phyloP scores from a whole-genome alignment of 345 rosid genomes.

The Melaleuca alternifolia region DNA sequence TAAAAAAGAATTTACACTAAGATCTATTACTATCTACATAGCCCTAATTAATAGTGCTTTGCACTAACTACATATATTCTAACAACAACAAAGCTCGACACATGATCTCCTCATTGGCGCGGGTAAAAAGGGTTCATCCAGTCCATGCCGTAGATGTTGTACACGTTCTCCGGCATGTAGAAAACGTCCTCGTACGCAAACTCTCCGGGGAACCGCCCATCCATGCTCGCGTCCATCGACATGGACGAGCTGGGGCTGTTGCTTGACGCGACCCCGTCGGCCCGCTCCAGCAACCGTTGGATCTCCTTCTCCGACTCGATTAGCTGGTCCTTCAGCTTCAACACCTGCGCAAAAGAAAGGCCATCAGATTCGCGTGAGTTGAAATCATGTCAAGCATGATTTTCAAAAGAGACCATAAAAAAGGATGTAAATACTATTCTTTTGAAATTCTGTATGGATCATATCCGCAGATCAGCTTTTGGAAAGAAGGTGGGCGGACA shows the following conservation, averaged over 20 bases:
- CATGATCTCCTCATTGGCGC: not conserved
- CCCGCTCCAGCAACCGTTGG: slow-evolving; percentile 25
- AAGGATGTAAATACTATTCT: too few species aligned
- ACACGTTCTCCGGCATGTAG: slow-evolving; percentile 26
- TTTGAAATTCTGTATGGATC: not conserved
- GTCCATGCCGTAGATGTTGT: slow-evolving; percentile 14
- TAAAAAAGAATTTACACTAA: not conserved
- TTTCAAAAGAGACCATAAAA: too few species aligned
- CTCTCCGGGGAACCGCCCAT: slow-evolving; percentile 22
- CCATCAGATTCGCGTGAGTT: not conserved
- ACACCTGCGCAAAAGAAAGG: slow-evolving; percentile 20
- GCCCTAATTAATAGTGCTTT: not conserved
- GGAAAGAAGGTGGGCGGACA: not conserved
- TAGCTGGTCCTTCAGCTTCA: slow-evolving; percentile 40
- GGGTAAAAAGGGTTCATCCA: not conserved
- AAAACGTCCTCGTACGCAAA: slow-evolving; percentile 29
- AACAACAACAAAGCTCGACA: not conserved
- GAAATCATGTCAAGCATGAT: not conserved
- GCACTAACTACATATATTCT: not conserved
- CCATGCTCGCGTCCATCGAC: slow-evolving; percentile 15
- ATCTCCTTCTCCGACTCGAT: slow-evolving; percentile 44
- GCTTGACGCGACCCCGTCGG: slow-evolving; percentile 23
- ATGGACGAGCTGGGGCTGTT: slow-evolving; percentile 43
- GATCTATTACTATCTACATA: not conserved
- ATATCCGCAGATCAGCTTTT: not conserved